These are phyloP conservation scores for Trichoderma virens DNA, from an alignment of 495 filamentous ascomycete genomes.

Conservation along the genomic window DNA sequence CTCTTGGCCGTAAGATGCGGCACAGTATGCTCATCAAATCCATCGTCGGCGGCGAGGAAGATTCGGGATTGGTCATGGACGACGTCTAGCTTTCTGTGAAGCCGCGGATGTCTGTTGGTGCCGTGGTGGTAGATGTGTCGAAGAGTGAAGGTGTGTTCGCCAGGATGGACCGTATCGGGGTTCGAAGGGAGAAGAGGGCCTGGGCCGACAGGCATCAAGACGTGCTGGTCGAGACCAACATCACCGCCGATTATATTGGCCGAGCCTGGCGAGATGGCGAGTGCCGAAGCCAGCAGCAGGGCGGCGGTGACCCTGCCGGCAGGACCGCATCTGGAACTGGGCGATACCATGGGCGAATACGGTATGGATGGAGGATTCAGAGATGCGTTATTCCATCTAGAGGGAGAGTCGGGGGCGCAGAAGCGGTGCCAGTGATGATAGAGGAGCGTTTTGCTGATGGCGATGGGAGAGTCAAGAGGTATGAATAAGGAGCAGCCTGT, in stretches of 20 bases:
- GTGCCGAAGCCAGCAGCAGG: conserved; percentile 51
- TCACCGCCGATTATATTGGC: conserved; percentile 16
- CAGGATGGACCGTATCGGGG: conserved; percentile 30
- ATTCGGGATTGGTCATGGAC: conserved; percentile 49
- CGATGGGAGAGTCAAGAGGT: conserved; percentile 9
- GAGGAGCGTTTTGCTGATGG: neutral
- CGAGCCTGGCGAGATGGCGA: conserved; percentile 44
- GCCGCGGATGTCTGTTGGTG: conserved; percentile 58
- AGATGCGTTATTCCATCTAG: conserved; percentile 19
- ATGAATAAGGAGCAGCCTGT: conserved; percentile 16
- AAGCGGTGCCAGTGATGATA: neutral
- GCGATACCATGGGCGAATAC: conserved; percentile 30
- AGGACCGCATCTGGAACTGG: conserved; percentile 31
- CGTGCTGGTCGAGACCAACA: conserved; percentile 20
- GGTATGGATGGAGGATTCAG: conserved; percentile 14
- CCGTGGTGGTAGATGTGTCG: conserved; percentile 91
- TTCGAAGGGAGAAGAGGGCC: conserved; percentile 27
- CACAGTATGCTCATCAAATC: conserved; percentile 35
- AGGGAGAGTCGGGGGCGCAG: conserved; percentile 16
- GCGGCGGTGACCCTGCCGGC: conserved; percentile 51
- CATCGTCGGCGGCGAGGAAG: conserved; percentile 60
- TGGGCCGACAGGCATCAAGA: conserved; percentile 28
- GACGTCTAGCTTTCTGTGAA: conserved; percentile 71
- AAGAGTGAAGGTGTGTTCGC: conserved; percentile 54
- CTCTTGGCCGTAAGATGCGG: conserved; percentile 50